These are phyloP conservation scores for Stentor coeruleus DNA, from an alignment of 73 alveolate species.

Conservation along the genomic window DNA sequence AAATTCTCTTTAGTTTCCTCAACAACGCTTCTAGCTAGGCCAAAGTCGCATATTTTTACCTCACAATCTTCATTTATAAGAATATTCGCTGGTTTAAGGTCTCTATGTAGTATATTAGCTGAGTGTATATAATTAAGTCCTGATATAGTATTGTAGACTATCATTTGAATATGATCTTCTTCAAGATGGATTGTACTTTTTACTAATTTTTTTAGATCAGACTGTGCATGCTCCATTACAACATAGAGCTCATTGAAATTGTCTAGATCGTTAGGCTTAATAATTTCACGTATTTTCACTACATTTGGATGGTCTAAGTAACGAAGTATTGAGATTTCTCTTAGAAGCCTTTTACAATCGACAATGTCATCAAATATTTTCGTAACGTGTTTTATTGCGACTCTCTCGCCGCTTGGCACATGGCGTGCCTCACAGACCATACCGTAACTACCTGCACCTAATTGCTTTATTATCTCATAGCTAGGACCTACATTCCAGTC, in stretches of 20 bases:
- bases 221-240: slow-evolving; percentile 65
- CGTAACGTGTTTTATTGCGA: slow-evolving; percentile 45
- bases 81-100: slow-evolving; percentile 89
- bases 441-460: slow-evolving; percentile 94
- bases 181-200: slow-evolving; percentile 65
- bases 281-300: slow-evolving; percentile 48
- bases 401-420: slow-evolving; percentile 69
- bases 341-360: slow-evolving; percentile 75
- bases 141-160: slow-evolving; percentile 72
- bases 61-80: slow-evolving; percentile 74
- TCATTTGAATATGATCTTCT: slow-evolving; percentile 61
- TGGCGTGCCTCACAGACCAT: slow-evolving; percentile 81
- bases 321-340: slow-evolving; percentile 69
- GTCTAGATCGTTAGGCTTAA: slow-evolving; percentile 68
- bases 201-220: slow-evolving; percentile 68
- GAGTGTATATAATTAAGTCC: slow-evolving; percentile 80
- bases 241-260: slow-evolving; percentile 60
- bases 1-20: no score
- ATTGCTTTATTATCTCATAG: slow-evolving; percentile 66
- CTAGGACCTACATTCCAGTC: slow-evolving; percentile 74
- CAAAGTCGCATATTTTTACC: slow-evolving; percentile 95
- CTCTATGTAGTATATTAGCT: slow-evolving; percentile 91
- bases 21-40: slow-evolving; percentile 88
- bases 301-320: slow-evolving; percentile 61
- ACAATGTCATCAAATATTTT: slow-evolving; percentile 70